A percentile compares a stretch with the other conserved stretches of the same genome.
Conservation (phyloP, 179 eudicot genomes). For the Camellia oleifera region DNA sequence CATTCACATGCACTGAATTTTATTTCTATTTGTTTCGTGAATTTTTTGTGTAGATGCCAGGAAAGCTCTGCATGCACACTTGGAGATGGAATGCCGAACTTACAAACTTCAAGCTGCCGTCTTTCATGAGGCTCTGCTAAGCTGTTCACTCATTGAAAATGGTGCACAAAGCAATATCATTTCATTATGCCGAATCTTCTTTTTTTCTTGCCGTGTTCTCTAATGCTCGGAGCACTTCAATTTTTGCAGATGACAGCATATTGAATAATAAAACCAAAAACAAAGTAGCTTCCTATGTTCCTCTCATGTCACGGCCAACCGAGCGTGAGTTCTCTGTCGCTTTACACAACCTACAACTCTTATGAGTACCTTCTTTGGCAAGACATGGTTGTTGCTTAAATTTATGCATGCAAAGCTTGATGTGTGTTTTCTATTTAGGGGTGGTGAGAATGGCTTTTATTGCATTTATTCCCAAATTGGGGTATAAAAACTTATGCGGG, state of each 20-base stretch:
- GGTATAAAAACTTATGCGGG: neutral
- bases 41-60: slow-evolving; percentile 43
- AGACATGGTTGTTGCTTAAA: neutral
- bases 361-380: neutral
- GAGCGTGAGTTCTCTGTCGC: slow-evolving; percentile 59
- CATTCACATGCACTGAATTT: neutral
- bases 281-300: slow-evolving; percentile 47
- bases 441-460: neutral
- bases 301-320: slow-evolving; percentile 60
- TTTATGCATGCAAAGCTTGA: neutral
- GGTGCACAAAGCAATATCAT: slow-evolving; percentile 23
- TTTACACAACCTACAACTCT: neutral
- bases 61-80: slow-evolving; percentile 55
- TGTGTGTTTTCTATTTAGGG: neutral
- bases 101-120: slow-evolving; percentile 69
- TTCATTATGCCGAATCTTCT: slow-evolving; percentile 3
- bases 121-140: slow-evolving; percentile 52
- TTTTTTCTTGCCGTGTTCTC: slow-evolving; percentile 9
- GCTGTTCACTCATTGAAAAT: slow-evolving; percentile 36
- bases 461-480: neutral
- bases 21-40: neutral
- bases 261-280: slow-evolving; percentile 19
- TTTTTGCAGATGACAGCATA: slow-evolving; percentile 40
- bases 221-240: slow-evolving; percentile 7
- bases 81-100: slow-evolving; percentile 57